Conservation (phyloP, 495 filamentous ascomycete species). For the Glonium stellatum region DNA sequence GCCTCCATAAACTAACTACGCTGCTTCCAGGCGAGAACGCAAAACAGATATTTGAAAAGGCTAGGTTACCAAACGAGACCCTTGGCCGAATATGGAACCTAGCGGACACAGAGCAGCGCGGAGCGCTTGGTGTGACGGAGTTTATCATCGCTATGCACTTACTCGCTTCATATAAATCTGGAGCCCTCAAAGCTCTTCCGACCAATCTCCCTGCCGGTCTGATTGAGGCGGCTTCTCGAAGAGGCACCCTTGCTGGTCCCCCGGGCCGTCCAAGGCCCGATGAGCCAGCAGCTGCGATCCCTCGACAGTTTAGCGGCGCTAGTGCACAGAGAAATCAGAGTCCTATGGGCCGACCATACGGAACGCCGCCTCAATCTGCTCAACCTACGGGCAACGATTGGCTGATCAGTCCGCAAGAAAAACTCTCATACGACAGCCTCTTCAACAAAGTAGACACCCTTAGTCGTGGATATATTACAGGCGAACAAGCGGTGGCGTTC, state of each 20-base stretch:
- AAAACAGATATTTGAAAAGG: slow-evolving; percentile 91
- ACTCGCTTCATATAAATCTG: slow-evolving; percentile 80
- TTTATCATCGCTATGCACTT: slow-evolving; percentile 99
- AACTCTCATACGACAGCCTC: slow-evolving; percentile 74
- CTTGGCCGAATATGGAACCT: slow-evolving; percentile 92
- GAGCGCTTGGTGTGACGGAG: slow-evolving; percentile 79
- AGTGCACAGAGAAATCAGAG: slow-evolving; percentile 58
- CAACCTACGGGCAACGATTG: slow-evolving; percentile 68
- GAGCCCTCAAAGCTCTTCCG: slow-evolving; percentile 70
- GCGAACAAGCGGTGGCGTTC: slow-evolving; percentile 91
- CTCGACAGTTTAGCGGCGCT: slow-evolving; percentile 65
- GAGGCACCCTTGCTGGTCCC: slow-evolving; percentile 47
- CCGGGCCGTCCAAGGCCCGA: slow-evolving; percentile 16
- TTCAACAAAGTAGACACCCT: slow-evolving; percentile 74
- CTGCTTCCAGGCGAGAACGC: slow-evolving; percentile 60
- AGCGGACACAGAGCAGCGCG: slow-evolving; percentile 85
- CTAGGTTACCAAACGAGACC: slow-evolving; percentile 79
- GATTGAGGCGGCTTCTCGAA: slow-evolving; percentile 82
- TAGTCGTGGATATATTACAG: slow-evolving; percentile 75
- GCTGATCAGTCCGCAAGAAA: slow-evolving; percentile 75
- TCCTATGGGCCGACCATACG: slow-evolving; percentile 58
- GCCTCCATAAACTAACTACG: neutral
- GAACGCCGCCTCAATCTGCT: slow-evolving; percentile 45
- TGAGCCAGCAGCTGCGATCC: slow-evolving; percentile 43
- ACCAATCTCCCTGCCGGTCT: slow-evolving; percentile 75